Percentiles rank a stretch among this genome's conserved stretches.
These are phyloP conservation scores for Fraxinus paxiana DNA, from an alignment of 305 asterid genomes.

Conservation along the genomic window DNA sequence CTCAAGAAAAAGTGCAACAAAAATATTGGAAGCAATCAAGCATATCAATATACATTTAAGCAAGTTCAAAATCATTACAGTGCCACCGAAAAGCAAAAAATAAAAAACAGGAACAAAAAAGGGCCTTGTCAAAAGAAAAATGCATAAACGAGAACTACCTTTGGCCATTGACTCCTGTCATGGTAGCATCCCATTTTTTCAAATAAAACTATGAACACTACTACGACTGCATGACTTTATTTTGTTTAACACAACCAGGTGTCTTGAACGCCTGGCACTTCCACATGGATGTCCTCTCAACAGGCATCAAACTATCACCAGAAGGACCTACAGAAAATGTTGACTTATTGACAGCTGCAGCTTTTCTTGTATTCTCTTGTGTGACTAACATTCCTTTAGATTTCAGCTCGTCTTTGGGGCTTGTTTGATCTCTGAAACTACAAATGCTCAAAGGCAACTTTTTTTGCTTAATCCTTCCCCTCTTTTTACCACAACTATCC, in stretches of 20 bases:
- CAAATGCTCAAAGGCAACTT: constrained; percentile 84
- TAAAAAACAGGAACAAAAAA: neutral
- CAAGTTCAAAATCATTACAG: constrained; percentile 39
- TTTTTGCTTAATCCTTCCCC: constrained; percentile 69
- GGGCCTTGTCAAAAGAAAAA: constrained; percentile 39
- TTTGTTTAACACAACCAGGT: constrained; percentile 60
- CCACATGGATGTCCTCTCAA: constrained; percentile 65
- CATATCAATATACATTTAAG: constrained; percentile 45
- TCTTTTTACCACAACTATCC: constrained; percentile 61
- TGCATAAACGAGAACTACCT: constrained; percentile 37
- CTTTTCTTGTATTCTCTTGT: constrained; percentile 31
- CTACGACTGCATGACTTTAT: constrained; percentile 76
- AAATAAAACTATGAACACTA: constrained; percentile 42
- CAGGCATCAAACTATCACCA: constrained; percentile 38
- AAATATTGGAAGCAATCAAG: constrained; percentile 38
- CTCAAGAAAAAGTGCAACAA: constrained; percentile 23
- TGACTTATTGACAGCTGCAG: constrained; percentile 31
- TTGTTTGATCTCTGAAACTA: constrained; percentile 66
- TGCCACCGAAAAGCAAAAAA: constrained; percentile 29
- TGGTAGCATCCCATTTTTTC: constrained; percentile 38
- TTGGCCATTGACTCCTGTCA: constrained; percentile 37
- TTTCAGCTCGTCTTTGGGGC: constrained; percentile 51
- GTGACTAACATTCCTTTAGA: constrained; percentile 29
- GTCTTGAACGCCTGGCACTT: constrained; percentile 77
- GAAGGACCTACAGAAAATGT: constrained; percentile 41